A percentile compares a stretch with the other conserved stretches of the same genome.
Conservation (phyloP, 2,329 filamentous ascomycete species). For the Ascochyta lentis region DNA sequence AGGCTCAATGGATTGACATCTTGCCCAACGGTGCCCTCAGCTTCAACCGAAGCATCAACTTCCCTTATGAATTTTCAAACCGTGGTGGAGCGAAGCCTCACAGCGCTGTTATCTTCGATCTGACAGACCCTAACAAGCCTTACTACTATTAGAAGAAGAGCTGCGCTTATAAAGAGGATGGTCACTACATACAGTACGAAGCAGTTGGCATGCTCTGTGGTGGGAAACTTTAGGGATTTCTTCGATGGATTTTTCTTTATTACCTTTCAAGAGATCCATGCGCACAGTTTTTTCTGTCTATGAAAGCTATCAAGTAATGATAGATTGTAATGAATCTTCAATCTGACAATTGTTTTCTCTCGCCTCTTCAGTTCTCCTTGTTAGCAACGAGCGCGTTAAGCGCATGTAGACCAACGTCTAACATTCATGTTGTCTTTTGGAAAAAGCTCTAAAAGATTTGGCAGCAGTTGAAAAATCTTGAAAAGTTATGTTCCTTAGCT, state of each 20-base stretch:
- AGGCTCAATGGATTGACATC: constrained; percentile 67
- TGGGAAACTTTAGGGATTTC: too few relatives aligned
- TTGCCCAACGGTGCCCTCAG: constrained; percentile 60
- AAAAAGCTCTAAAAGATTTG: too few relatives aligned
- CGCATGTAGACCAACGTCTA: too few relatives aligned
- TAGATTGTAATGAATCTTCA: background rate
- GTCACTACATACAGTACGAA: too few relatives aligned
- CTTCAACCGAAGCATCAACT: constrained; percentile 68
- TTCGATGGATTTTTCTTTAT: background rate
- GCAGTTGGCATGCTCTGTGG: too few relatives aligned
- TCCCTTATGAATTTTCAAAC: constrained; percentile 60
- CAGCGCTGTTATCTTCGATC: constrained; percentile 63
- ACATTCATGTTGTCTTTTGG: too few relatives aligned
- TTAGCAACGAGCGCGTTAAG: too few relatives aligned
- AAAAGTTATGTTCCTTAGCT: too few relatives aligned
- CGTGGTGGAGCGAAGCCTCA: constrained; percentile 66
- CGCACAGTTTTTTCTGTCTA: background rate
- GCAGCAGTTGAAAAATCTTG: too few relatives aligned
- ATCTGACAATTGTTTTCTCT: too few relatives aligned
- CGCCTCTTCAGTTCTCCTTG: too few relatives aligned
- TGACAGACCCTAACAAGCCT: constrained; percentile 54
- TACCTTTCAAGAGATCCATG: background rate
- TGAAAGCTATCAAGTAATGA: background rate
- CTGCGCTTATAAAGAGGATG: too few relatives aligned
- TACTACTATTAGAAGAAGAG: constrained; percentile 15